These are phyloP conservation scores for Penstemon barbatus DNA, from an alignment of 257 asterid genomes.

Conservation along the genomic window DNA sequence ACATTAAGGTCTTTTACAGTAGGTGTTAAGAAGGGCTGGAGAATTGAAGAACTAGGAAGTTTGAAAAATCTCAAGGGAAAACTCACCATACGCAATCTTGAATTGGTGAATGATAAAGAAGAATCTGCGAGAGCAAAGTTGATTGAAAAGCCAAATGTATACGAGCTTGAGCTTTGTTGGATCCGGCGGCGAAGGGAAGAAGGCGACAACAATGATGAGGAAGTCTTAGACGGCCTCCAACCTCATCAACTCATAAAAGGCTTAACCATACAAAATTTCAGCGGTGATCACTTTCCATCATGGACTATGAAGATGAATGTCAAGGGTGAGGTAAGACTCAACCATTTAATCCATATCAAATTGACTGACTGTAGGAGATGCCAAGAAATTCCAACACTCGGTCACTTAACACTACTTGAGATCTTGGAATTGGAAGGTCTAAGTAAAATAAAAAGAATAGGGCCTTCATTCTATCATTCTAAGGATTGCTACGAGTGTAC, in stretches of 20 bases:
- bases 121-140: background rate
- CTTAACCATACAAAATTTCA: background rate
- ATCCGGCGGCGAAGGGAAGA: background rate
- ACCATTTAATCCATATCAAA: background rate
- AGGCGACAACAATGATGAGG: background rate
- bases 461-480: background rate
- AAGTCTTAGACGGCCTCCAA: background rate
- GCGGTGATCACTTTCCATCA: background rate
- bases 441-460: background rate
- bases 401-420: background rate
- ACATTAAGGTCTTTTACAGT: conserved; percentile 4
- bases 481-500: too few species aligned
- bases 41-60: conserved; percentile 32
- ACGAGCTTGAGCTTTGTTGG: background rate
- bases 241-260: background rate
- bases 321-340: background rate
- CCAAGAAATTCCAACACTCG: conserved; percentile 6
- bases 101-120: conserved; percentile 21
- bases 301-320: background rate
- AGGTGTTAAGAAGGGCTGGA: conserved; percentile 25
- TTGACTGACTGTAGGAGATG: background rate
- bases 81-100: conserved; percentile 15
- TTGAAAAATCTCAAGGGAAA: conserved; percentile 28
- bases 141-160: background rate
- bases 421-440: background rate